A percentile compares a stretch with the other conserved stretches of the same genome.
Conservation (phyloP, 1,139 yeast species). For the Yamadazyma trypodendri region DNA sequence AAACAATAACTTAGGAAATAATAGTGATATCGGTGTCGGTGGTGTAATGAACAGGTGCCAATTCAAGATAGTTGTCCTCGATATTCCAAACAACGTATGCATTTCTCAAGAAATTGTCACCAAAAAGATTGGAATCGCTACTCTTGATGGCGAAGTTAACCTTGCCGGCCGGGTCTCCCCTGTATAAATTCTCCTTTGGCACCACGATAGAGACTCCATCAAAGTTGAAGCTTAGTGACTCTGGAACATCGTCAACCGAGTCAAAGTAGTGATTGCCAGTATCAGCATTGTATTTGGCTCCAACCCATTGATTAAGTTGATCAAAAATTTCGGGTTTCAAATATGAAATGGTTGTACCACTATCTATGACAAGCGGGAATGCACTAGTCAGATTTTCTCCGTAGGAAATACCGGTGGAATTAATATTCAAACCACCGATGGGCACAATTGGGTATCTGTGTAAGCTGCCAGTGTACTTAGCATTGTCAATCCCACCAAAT, state of each 20-base stretch:
- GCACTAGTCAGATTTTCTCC: slow-evolving; percentile 14
- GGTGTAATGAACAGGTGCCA: slow-evolving; percentile 62
- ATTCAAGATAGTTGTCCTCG: slow-evolving; percentile 56
- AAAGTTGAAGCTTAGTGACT: slow-evolving; percentile 26
- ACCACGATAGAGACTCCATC: slow-evolving; percentile 31
- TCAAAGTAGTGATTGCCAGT: slow-evolving; percentile 7
- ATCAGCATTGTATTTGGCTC: slow-evolving; percentile 7
- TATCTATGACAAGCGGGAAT: slow-evolving; percentile 19
- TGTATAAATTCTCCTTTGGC: slow-evolving; percentile 15
- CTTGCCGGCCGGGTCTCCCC: not conserved
- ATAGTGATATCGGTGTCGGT: slow-evolving; percentile 31
- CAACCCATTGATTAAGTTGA: slow-evolving; percentile 16
- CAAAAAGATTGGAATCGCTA: slow-evolving; percentile 35
- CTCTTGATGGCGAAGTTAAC: not conserved
- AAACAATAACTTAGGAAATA: no score
- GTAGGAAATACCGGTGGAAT: slow-evolving; percentile 23
- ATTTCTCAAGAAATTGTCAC: slow-evolving; percentile 71
- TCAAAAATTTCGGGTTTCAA: slow-evolving; percentile 19
- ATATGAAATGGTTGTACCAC: slow-evolving; percentile 32
- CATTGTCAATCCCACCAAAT: slow-evolving; percentile 53
- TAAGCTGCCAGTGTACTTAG: slow-evolving; percentile 26
- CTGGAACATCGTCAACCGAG: slow-evolving; percentile 7
- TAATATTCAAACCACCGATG: slow-evolving; percentile 7
- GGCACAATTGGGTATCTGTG: slow-evolving; percentile 16
- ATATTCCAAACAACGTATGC: slow-evolving; percentile 79